Evolutionary conservation across 495 filamentous ascomycete genomes (phyloP), one percentile per base, ranked within the genome.

Genomic region (Daldinia concentrica): DNA sequence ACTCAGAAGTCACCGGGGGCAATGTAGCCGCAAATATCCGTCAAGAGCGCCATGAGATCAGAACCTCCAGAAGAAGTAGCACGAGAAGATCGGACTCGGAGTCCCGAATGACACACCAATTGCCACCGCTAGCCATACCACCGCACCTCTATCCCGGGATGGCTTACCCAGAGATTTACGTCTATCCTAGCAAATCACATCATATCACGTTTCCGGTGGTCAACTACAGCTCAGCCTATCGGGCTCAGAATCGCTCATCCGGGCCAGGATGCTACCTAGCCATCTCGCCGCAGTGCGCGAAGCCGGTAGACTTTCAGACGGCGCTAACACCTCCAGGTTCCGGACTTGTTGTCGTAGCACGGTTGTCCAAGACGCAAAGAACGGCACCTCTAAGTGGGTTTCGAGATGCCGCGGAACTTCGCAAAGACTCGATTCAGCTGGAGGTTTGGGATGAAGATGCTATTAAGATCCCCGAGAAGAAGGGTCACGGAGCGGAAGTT

Each of bases 141-240:
- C 9, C 9, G 14, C 26, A 12, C 1, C 64, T 27, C 1, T 29
- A 32, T 1, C 34, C 54, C 14, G 59, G 27, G 6, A 72, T 56
- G 56, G 22, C 27, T 5, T 67, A 58, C 39, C 55, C 60, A 27
- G 62, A 73, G 36, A 22, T 72, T 27, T 75, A 77, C 43, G 41
- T 77, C 4, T 70, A 73, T 55, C 70, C 75, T 2, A 36, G 43
- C 41, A 58, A 64, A 2, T 34, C 39, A 1, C 61, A 41, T 15
- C 70, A 77, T 56, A 60, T 72, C n/a, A 65, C 62, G 5, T 74
- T 77, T 32, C 63, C 75, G 11, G 73, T 77, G 7, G 75, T 77
- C 9, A 48, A 76, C 64, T 64, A 76, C 68, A 70, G 64, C 41
- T 19, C 51, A 12, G 48, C 45, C 12, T 36, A 59, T 27, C 58